Conservation (phyloP, 495 filamentous ascomycete species). For the Penicillium subrubescens region DNA sequence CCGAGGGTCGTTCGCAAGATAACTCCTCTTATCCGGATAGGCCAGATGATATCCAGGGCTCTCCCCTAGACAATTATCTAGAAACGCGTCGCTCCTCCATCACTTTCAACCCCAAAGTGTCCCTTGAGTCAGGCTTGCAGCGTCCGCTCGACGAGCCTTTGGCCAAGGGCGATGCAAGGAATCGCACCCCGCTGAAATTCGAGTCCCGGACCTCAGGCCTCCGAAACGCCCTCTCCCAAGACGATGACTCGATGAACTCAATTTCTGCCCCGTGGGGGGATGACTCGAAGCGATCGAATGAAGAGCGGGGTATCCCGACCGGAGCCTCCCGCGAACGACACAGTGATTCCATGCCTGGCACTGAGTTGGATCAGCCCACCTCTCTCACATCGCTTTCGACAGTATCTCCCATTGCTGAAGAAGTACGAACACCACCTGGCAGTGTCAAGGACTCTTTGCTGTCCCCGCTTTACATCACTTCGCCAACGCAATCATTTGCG, state of each 20-base stretch:
- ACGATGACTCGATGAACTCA: conserved; percentile 24
- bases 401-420: conserved; percentile 53
- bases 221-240: conserved; percentile 41
- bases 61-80: conserved; percentile 48
- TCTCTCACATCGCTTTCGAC: conserved; percentile 65
- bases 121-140: conserved; percentile 39
- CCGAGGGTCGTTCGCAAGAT: conserved; percentile 30
- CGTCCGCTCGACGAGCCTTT: conserved; percentile 44
- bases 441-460: conserved; percentile 48
- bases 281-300: conserved; percentile 25
- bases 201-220: conserved; percentile 45
- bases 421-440: conserved; percentile 55
- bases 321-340: conserved; percentile 29
- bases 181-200: conserved; percentile 31
- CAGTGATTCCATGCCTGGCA: conserved; percentile 21
- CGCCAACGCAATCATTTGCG: conserved; percentile 43
- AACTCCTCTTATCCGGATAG: conserved; percentile 41
- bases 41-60: conserved; percentile 44
- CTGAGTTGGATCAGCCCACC: conserved; percentile 47
- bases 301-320: conserved; percentile 32
- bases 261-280: conserved; percentile 25
- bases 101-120: conserved; percentile 45
- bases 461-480: conserved; percentile 55
- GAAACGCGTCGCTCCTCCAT: conserved; percentile 45
- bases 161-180: conserved; percentile 33